phyloP scores from a whole-genome alignment of 371 early-diverging fungal species.

The Mucor ambiguus region DNA sequence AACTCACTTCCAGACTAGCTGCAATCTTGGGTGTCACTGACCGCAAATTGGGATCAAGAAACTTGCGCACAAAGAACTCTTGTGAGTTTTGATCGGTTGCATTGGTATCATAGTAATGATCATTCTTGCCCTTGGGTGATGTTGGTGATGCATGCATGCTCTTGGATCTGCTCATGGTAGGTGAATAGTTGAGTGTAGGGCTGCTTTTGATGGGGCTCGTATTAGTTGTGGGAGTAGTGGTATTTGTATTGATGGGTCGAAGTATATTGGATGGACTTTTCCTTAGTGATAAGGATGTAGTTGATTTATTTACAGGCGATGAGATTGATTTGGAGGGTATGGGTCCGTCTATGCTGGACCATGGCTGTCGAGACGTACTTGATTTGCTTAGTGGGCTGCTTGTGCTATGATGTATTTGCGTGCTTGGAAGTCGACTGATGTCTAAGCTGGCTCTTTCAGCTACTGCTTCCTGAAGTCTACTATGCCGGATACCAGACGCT shows the following conservation, averaged over 20 bases:
- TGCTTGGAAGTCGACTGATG: conserved; percentile 3
- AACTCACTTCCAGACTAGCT: conserved; percentile 46
- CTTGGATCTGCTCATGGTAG: background rate
- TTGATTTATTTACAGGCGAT: conserved; percentile 14
- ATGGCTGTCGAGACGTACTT: background rate
- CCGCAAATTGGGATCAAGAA: conserved; percentile 42
- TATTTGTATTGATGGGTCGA: conserved; percentile 7
- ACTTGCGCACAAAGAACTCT: conserved; percentile 47
- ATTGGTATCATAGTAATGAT: conserved; percentile 9
- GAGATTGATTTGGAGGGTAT: conserved; percentile 18
- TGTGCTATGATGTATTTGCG: background rate
- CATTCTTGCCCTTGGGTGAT: background rate
- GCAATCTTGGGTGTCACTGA: conserved; percentile 41
- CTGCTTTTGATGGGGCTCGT: background rate
- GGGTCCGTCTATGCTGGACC: background rate
- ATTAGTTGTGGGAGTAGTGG: background rate
- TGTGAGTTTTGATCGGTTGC: conserved; percentile 37
- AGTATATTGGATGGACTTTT: background rate
- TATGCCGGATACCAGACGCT: conserved; percentile 16
- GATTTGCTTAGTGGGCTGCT: conserved; percentile 2
- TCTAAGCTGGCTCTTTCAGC: conserved; percentile 15
- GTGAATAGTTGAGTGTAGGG: background rate
- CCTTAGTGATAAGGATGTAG: background rate
- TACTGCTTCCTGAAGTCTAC: background rate
- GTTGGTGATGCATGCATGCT: conserved; percentile 5